phyloP scores from a whole-genome alignment of 202 grass and related monocot genomes.

The Miscanthus sacchariflorus region DNA sequence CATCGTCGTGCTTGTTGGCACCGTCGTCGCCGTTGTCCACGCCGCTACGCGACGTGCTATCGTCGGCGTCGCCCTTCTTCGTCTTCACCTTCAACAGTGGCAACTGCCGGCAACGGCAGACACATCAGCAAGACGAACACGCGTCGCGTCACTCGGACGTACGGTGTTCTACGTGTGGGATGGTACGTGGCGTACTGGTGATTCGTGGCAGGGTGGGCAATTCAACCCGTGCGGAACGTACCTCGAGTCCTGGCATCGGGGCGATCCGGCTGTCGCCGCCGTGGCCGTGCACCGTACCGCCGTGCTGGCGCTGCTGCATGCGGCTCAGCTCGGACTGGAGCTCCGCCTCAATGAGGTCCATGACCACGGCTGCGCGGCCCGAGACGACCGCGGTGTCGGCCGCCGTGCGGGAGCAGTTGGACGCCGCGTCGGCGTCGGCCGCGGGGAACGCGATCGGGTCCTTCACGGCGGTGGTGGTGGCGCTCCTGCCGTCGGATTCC shows the following conservation, averaged over 20 bases:
- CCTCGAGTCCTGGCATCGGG: constrained; percentile 57
- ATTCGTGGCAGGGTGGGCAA: neutral
- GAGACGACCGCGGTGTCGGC: neutral
- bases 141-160: neutral
- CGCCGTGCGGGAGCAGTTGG: constrained; percentile 48
- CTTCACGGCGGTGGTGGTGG: constrained; percentile 42
- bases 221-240: neutral
- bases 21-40: constrained; percentile 11
- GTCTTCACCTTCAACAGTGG: constrained; percentile 48
- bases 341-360: constrained; percentile 80
- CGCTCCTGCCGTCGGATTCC: constrained; percentile 44
- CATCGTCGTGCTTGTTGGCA: too few species aligned
- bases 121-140: neutral
- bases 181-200: constrained; percentile 7
- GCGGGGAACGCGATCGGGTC: constrained; percentile 51
- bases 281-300: neutral
- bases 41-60: constrained; percentile 46
- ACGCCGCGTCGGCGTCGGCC: constrained; percentile 38
- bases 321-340: constrained; percentile 66
- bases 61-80: neutral
- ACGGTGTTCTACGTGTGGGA: neutral
- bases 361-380: constrained; percentile 13
- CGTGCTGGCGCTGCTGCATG: constrained; percentile 28
- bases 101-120: neutral
- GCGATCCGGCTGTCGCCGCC: constrained; percentile 27